Base-by-base conservation (phyloP, 768 basidiomycete species). In the Hypholoma sublateritium region DNA sequence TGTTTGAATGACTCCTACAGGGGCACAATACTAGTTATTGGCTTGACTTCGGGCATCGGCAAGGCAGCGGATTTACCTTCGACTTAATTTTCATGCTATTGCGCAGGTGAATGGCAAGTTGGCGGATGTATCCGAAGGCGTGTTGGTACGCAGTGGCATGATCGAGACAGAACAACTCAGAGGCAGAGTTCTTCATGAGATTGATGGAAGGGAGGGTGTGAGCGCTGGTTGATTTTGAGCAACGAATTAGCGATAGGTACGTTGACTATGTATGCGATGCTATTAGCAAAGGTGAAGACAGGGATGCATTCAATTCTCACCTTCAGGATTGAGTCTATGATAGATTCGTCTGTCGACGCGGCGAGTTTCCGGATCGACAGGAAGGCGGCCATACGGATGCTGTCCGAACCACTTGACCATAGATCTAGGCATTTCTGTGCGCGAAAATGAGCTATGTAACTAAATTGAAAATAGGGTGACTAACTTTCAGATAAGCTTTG, bases 121-220 rank as follows among this genome's bases (percentile, higher is more conserved):
- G 93, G 41, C 97, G 87, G 61, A 98, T 95, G 71, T 94, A 98
- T 8, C 89, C 88, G 74, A 98, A 99, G 2, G 94, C 94, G 65
- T 97, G 95, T 64, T 95, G 94, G 70, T 98, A 98, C 11, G 92
- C 79, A 8, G 78, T 72, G 13, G 81, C 78, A 58, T 87, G 88
- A 64, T 90, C 80, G 50, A 94, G 72, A 61, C 86, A 88, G 74
- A 91, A 99, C 1, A 98, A 75, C 67, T 97, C 95, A 1, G 92
- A 90, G 0, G 95, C 96, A 5, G 95, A 92, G 70, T 98, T 97
- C 72, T 99, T 99, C 93, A 98, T 96, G 43, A 98, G 75, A 65
- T 91, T 96, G 71, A 98, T 90, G 2, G 91, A 86, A 19, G 96
- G 95, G 8, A 98, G 76, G 3, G 90, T 93, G 72, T 96, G 87